Evolutionary conservation across 2,329 filamentous ascomycete species (phyloP).

Genomic region (Hymenoscyphus salicellus): DNA sequence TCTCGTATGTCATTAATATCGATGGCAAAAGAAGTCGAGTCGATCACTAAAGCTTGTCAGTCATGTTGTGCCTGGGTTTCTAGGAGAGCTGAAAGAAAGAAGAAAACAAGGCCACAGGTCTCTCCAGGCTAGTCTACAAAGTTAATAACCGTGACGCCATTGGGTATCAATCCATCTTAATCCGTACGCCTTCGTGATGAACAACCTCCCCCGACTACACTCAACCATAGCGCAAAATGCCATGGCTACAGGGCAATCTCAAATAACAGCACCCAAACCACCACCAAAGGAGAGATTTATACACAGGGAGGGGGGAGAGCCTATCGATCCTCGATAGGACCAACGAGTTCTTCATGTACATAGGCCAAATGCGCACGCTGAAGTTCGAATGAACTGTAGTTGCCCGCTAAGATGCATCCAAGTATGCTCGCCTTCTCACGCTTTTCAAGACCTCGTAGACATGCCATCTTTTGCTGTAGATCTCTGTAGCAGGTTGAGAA

Average conservation of each 20-base stretch:
- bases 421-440: constrained; percentile 52
- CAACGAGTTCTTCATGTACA: constrained; percentile 30
- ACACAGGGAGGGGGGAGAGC: neutral
- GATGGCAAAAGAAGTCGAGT: constrained; percentile 20
- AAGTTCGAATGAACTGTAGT: constrained; percentile 70
- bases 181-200: constrained; percentile 27
- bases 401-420: constrained; percentile 67
- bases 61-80: constrained; percentile 16
- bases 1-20: constrained; percentile 23
- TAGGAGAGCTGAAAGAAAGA: constrained; percentile 10
- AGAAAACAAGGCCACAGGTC: constrained; percentile 16
- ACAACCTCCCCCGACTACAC: constrained; percentile 16
- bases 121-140: constrained; percentile 28
- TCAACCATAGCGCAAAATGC: constrained; percentile 6
- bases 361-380: constrained; percentile 57
- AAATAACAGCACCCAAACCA: neutral
- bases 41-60: constrained; percentile 35
- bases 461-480: constrained; percentile 57
- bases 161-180: constrained; percentile 30
- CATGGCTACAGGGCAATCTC: constrained; percentile 2
- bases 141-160: constrained; percentile 24
- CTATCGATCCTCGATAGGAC: constrained; percentile 20
- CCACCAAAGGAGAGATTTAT: neutral
- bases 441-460: constrained; percentile 40
- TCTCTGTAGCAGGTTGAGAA: constrained; percentile 64